These are phyloP conservation scores for Mycena sp. DNA, from an alignment of 1,284 basidiomycete species.

Conservation along the genomic window DNA sequence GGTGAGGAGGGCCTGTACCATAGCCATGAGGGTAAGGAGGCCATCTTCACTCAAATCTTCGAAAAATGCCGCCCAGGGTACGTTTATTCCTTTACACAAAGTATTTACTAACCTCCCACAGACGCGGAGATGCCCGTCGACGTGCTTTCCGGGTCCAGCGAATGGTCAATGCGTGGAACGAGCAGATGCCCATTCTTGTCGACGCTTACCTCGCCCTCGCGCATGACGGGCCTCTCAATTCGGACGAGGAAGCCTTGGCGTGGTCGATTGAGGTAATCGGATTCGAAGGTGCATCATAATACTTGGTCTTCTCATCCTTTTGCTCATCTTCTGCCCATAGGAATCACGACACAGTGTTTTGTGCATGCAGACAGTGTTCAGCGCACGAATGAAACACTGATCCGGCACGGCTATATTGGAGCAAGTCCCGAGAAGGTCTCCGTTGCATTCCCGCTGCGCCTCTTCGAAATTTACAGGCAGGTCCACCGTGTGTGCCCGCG, in stretches of 20 bases:
- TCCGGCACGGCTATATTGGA: constrained; percentile 21
- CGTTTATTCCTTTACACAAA: background rate
- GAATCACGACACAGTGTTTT: background rate
- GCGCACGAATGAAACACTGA: constrained; percentile 15
- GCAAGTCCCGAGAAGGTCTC: constrained; percentile 13
- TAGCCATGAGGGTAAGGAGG: constrained; percentile 4
- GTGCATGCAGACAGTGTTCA: background rate
- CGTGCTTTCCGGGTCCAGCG: background rate
- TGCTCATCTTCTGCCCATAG: too few species aligned
- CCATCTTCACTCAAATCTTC: background rate
- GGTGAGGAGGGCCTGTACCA: constrained; percentile 7
- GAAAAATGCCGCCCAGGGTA: background rate
- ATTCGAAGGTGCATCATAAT: background rate
- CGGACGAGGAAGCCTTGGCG: too few species aligned
- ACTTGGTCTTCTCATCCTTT: too few species aligned
- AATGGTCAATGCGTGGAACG: background rate
- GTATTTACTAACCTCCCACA: background rate
- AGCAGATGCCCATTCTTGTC: background rate
- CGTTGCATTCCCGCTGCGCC: constrained; percentile 13
- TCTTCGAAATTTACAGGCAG: constrained; percentile 22
- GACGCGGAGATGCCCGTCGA: background rate
- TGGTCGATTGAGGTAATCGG: background rate
- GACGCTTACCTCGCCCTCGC: background rate
- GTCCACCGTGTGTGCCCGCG: constrained; percentile 25
- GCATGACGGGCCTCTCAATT: background rate